Percentiles rank a stretch among this genome's conserved stretches.
Evolutionary conservation across 352 stramenopile species (phyloP).

Genomic region (Pythium monospermum): DNA sequence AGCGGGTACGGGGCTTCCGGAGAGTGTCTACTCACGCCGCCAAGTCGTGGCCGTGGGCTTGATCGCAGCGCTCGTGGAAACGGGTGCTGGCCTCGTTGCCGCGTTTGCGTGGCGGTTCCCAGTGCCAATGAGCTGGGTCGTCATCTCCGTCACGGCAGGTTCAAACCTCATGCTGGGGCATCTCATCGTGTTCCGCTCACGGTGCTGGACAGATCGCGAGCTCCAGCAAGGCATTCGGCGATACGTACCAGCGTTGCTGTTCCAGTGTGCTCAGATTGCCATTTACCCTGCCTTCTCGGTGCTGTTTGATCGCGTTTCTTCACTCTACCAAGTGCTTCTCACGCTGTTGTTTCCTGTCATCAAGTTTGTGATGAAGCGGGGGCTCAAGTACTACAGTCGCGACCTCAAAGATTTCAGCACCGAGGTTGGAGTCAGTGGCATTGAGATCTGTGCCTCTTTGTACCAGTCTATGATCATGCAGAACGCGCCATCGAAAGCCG

Average conservation of each 20-base stretch:
- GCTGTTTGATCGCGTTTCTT: slow-evolving; percentile 7
- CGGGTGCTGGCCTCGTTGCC: not conserved
- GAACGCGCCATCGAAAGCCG: not conserved
- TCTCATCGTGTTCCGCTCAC: not conserved
- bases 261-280: slow-evolving; percentile 9
- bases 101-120: slow-evolving; percentile 7
- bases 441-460: slow-evolving; percentile 23
- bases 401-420: slow-evolving; percentile 6
- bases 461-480: slow-evolving; percentile 24
- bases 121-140: slow-evolving; percentile 8
- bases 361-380: slow-evolving; percentile 15
- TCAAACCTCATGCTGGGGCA: not conserved
- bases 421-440: slow-evolving; percentile 12
- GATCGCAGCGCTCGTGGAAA: not conserved
- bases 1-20: not conserved
- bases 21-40: slow-evolving; percentile 1
- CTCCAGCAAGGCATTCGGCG: not conserved
- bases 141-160: not conserved
- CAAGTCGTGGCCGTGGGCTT: not conserved
- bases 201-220: not conserved
- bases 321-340: slow-evolving; percentile 7
- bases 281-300: slow-evolving; percentile 12
- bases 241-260: not conserved
- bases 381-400: not conserved
- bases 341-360: slow-evolving; percentile 11